Percentiles rank a stretch among this genome's conserved stretches.
These are phyloP conservation scores for Allodekkera sacchari DNA, from an alignment of 805 yeast species.

Conservation along the genomic window DNA sequence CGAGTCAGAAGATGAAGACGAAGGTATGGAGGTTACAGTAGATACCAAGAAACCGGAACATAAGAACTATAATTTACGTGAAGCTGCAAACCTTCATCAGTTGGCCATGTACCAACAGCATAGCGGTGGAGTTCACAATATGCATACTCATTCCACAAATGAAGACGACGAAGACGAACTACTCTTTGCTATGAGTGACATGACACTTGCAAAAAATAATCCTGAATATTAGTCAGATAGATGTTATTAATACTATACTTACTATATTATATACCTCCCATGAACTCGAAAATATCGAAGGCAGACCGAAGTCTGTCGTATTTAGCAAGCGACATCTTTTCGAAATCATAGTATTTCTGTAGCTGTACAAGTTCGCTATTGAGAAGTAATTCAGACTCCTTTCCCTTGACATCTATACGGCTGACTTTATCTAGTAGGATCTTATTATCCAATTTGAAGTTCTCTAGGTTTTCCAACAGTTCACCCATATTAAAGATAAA, in stretches of 20 bases:
- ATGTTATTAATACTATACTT: background rate
- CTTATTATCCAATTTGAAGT: slow-evolving; percentile 49
- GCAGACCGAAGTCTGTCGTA: slow-evolving; percentile 47
- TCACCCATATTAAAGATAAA: slow-evolving; percentile 47
- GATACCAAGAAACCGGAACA: background rate
- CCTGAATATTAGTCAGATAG: slow-evolving; percentile 15
- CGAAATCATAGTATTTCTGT: slow-evolving; percentile 49
- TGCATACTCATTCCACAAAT: slow-evolving; percentile 1
- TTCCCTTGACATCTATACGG: slow-evolving; percentile 84
- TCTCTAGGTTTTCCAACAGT: slow-evolving; percentile 40
- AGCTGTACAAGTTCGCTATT: slow-evolving; percentile 71
- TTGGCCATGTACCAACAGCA: slow-evolving; percentile 2
- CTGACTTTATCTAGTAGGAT: slow-evolving; percentile 71
- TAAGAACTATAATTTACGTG: background rate
- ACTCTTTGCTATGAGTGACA: slow-evolving; percentile 66
- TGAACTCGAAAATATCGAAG: slow-evolving; percentile 45
- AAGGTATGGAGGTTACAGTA: slow-evolving; percentile 13
- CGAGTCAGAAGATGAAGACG: slow-evolving; percentile 26
- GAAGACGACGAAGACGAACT: slow-evolving; percentile 61
- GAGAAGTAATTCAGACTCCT: slow-evolving; percentile 64
- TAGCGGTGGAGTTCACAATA: no score
- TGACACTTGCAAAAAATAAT: slow-evolving; percentile 32
- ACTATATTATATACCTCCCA: slow-evolving; percentile 8
- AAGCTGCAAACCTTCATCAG: slow-evolving; percentile 2
- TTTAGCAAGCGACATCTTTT: slow-evolving; percentile 45